Base-by-base conservation (phyloP, 129 eudicot genomes). In the Centrapalus pauciflorus region DNA sequence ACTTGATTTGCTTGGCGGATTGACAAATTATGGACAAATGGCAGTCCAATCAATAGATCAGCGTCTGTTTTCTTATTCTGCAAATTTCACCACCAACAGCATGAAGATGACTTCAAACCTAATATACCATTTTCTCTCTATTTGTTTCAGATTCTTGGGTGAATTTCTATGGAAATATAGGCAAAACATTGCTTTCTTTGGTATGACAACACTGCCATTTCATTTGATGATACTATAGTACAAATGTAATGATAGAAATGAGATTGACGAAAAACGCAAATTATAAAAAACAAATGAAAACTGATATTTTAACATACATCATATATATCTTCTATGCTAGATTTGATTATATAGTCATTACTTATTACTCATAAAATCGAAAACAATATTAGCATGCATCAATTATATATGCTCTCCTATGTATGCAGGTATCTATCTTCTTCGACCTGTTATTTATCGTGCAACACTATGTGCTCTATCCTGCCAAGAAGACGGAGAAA, bases 111-210 rank as follows among this genome's bases (percentile, higher is more conserved):
- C n/a, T 11, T 54, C 43, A 41, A 11, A 38, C 14, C 76, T 74
- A 7, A 61, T 30, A 4, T 62, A 40, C 26, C 56, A n/a, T 30
- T 4, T 43, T 45, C 32, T 64, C 25, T 0, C 55, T 21, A 58
- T 52, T 19, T 41, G 34, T n/a, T n/a, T n/a, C 85, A 89, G 96
- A 74, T 72, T 89, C 96, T 1, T 89, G 90, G 96, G 90, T 89
- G 48, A 90, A 90, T 74, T 90, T 86, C 67, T 83, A 79, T 56
- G 97, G 97, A 55, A 90, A 86, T 79, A 74, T 90, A n/a, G 97
- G 97, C 69, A 90, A 90, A 81, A 84, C 91, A n/a, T 62, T 86
- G 83, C 87, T 90, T 40, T 90, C 95, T 19, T 63, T 84, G 95
- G 97, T 90, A 77, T 33, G 84, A n/a, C n/a, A n/a, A n/a, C n/a